Evolutionary conservation across 345 rosid species (phyloP).

Genomic region (Salix udensis): DNA sequence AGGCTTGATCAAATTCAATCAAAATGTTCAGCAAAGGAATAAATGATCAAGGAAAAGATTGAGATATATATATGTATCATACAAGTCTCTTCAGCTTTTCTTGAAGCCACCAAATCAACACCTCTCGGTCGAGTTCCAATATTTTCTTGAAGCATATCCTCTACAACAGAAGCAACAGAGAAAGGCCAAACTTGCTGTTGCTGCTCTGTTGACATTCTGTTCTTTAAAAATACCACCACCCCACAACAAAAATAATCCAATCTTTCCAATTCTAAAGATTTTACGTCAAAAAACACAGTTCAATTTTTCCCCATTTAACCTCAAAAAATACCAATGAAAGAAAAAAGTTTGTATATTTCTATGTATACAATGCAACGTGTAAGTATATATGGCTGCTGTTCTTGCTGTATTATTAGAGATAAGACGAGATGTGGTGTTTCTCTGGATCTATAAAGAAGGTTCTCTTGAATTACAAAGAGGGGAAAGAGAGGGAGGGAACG

Average conservation of each 20-base stretch:
- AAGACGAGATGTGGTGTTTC: neutral
- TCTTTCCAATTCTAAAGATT: neutral
- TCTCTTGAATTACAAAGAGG: conserved; percentile 1
- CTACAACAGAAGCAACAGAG: conserved; percentile 63
- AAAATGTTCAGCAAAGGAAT: neutral
- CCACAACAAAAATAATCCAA: neutral
- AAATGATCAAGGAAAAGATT: neutral
- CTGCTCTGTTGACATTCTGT: conserved; percentile 52
- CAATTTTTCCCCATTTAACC: neutral
- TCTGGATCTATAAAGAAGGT: neutral
- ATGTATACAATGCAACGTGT: neutral
- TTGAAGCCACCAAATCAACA: conserved; percentile 43
- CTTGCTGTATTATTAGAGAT: neutral
- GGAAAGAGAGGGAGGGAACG: conserved; percentile 17
- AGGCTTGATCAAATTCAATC: neutral
- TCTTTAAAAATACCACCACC: neutral
- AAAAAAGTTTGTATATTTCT: neutral
- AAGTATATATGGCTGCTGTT: neutral
- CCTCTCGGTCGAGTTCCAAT: conserved; percentile 33
- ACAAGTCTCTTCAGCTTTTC: conserved; percentile 73
- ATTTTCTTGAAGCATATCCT: conserved; percentile 72
- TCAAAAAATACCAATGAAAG: conserved; percentile 16
- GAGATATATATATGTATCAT: conserved; percentile 18
- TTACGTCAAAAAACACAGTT: conserved; percentile 1
- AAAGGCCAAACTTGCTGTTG: conserved; percentile 25